Percentiles rank a stretch among this genome's conserved stretches.
phyloP scores from a whole-genome alignment of 1,139 yeast genomes.

The Sugiyamaella novakii region DNA sequence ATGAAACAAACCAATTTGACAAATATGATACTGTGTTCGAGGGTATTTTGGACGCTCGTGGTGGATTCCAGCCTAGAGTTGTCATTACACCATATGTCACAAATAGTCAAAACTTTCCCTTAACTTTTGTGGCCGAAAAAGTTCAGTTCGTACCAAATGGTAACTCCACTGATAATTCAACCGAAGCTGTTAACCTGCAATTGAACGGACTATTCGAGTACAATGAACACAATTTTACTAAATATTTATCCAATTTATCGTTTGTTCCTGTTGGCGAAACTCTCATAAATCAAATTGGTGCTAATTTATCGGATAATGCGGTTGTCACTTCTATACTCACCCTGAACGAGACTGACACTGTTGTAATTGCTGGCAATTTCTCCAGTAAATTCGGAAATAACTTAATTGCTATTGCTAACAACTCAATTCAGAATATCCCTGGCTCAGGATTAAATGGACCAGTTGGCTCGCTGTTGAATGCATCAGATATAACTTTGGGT shows the following conservation, averaged over 20 bases:
- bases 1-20: slow-evolving; percentile 75
- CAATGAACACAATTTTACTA: slow-evolving; percentile 67
- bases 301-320: slow-evolving; percentile 46
- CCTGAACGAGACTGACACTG: slow-evolving; percentile 35
- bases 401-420: slow-evolving; percentile 14
- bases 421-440: slow-evolving; percentile 29
- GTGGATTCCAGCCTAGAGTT: slow-evolving; percentile 52
- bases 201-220: slow-evolving; percentile 84
- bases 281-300: slow-evolving; percentile 64
- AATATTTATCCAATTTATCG: slow-evolving; percentile 41
- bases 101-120: slow-evolving; percentile 44
- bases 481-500: slow-evolving; percentile 28
- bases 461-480: slow-evolving; percentile 37
- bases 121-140: slow-evolving; percentile 71
- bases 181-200: slow-evolving; percentile 34
- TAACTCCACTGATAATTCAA: slow-evolving; percentile 31
- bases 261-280: slow-evolving; percentile 63
- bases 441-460: slow-evolving; percentile 48
- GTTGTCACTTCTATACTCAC: slow-evolving; percentile 44
- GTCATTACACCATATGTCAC: slow-evolving; percentile 41
- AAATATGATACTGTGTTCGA: slow-evolving; percentile 78
- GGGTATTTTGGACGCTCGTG: slow-evolving; percentile 62
- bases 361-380: slow-evolving; percentile 55
- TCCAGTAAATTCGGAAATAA: slow-evolving; percentile 30
- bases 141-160: slow-evolving; percentile 53